Conservation (phyloP, 1,139 yeast genomes). For the Candida labiduridarum region DNA sequence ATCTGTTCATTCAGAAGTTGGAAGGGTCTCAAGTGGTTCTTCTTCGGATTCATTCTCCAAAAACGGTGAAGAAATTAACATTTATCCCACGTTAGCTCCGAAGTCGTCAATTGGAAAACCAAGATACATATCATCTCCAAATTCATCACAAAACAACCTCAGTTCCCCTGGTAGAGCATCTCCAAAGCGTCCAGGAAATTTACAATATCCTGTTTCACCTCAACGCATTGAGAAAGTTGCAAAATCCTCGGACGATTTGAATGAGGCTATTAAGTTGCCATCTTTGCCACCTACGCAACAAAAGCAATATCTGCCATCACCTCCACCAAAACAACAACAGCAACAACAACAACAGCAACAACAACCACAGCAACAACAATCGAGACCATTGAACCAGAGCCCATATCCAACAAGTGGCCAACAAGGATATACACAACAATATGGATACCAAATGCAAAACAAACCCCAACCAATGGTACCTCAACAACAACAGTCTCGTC, state of each 20-base stretch:
- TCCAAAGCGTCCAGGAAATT: slow-evolving; percentile 13
- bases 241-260: slow-evolving; percentile 7
- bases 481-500: slow-evolving; percentile 8
- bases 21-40: slow-evolving; percentile 21
- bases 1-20: slow-evolving; percentile 33
- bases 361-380: slow-evolving; percentile 6
- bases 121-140: slow-evolving; percentile 39
- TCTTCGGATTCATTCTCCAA: slow-evolving; percentile 11
- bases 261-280: slow-evolving; percentile 3
- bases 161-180: slow-evolving; percentile 12
- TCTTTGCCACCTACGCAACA: slow-evolving; percentile 8
- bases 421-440: slow-evolving; percentile 9
- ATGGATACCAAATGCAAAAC: slow-evolving; percentile 8
- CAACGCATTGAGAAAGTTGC: slow-evolving; percentile 9
- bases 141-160: slow-evolving; percentile 33
- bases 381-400: slow-evolving; percentile 10
- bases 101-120: slow-evolving; percentile 25
- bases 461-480: slow-evolving; percentile 15
- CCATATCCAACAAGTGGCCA: slow-evolving; percentile 7
- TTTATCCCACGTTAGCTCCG: slow-evolving; percentile 4
- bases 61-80: slow-evolving; percentile 5
- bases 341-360: slow-evolving; percentile 12
- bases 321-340: slow-evolving; percentile 14
- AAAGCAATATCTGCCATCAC: slow-evolving; percentile 14
- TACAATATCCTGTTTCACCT: slow-evolving; percentile 18